Conservation (phyloP, 176 grass and related monocot species). For the Oryza nivara region DNA sequence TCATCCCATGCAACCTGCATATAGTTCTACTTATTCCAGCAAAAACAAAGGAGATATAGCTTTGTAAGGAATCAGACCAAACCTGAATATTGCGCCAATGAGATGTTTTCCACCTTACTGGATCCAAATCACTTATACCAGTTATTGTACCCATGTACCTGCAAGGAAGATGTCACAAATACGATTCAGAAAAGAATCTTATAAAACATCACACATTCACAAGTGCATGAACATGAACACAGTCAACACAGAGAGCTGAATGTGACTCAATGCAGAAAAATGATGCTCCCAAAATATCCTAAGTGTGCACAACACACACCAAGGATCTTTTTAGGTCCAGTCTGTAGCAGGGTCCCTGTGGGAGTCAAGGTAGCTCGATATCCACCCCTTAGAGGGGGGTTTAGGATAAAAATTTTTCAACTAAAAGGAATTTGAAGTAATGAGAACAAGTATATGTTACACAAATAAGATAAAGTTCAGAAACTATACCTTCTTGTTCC, state of each 20-base stretch:
- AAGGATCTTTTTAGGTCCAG: constrained; percentile 20
- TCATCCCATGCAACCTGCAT: constrained; percentile 89
- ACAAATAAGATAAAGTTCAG: constrained; percentile 37
- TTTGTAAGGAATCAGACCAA: constrained; percentile 42
- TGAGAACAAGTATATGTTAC: constrained; percentile 1
- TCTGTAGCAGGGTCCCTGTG: background rate
- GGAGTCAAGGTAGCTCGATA: background rate
- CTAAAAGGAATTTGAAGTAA: constrained; percentile 17
- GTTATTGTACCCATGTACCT: constrained; percentile 89
- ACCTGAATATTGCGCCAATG: constrained; percentile 82
- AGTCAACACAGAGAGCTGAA: background rate
- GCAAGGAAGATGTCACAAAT: constrained; percentile 33
- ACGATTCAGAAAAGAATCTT: constrained; percentile 14
- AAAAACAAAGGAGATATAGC: constrained; percentile 29
- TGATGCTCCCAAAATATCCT: constrained; percentile 13
- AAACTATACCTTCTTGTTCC: constrained; percentile 69
- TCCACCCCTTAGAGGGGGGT: background rate
- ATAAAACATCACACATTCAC: constrained; percentile 25
- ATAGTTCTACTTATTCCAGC: constrained; percentile 25
- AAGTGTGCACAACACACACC: constrained; percentile 3
- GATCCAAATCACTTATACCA: constrained; percentile 75
- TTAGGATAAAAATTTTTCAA: background rate
- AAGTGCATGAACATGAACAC: background rate
- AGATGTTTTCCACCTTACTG: constrained; percentile 76
- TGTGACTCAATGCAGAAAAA: constrained; percentile 21